Conservation (phyloP, 352 stramenopile species). For the Globisporangium barbulae region DNA sequence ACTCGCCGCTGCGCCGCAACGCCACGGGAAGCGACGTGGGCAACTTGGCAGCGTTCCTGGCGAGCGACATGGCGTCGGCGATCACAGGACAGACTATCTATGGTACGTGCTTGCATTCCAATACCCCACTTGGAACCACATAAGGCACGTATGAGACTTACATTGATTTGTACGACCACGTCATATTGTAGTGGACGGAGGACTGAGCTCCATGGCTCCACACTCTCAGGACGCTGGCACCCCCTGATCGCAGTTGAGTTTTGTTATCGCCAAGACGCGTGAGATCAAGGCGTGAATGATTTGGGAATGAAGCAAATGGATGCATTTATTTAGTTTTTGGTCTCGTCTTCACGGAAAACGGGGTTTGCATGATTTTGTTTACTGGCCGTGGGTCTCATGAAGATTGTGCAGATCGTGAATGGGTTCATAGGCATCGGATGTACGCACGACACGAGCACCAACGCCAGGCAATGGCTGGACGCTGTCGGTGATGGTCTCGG, state of each 20-base stretch:
- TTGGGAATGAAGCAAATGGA: too few relatives aligned
- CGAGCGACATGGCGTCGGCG: slow-evolving; percentile 57
- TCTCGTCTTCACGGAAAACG: too few relatives aligned
- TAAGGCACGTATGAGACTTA: not conserved
- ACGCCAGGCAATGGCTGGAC: not conserved
- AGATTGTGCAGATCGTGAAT: too few relatives aligned
- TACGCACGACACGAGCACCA: not conserved
- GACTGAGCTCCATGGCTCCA: slow-evolving; percentile 56
- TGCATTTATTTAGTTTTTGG: too few relatives aligned
- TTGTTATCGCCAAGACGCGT: not conserved
- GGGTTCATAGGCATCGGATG: not conserved
- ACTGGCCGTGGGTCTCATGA: too few relatives aligned
- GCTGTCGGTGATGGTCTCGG: not conserved
- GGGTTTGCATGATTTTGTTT: too few relatives aligned
- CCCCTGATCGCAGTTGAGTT: not conserved
- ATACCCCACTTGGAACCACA: too few relatives aligned
- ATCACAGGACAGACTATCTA: slow-evolving; percentile 91
- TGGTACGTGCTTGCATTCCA: slow-evolving; percentile 31
- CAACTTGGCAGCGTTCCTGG: slow-evolving; percentile 75
- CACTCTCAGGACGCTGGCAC: slow-evolving; percentile 23
- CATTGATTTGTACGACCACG: not conserved
- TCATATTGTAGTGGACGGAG: slow-evolving; percentile 58
- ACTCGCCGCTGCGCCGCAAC: slow-evolving; percentile 68
- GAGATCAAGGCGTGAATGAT: not conserved
- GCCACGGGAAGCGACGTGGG: slow-evolving; percentile 75